Evolutionary conservation across 306 rosid species (phyloP).

Genomic region (Glycine tomentella): DNA sequence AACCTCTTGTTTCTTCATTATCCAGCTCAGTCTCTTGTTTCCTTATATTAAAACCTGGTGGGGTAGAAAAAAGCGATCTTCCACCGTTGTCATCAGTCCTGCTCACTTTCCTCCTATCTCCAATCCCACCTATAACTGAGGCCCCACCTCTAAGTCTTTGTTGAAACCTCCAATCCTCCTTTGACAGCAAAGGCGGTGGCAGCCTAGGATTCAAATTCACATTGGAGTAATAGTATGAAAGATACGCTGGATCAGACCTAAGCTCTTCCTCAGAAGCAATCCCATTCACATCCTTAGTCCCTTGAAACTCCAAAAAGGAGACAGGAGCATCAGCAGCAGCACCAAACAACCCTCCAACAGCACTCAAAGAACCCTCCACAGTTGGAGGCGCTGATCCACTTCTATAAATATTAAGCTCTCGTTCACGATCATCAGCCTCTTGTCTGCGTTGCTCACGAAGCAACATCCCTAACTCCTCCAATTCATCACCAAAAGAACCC

Average conservation of each 20-base stretch:
- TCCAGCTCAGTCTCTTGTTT: slow-evolving; percentile 66
- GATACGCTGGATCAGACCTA: slow-evolving; percentile 94
- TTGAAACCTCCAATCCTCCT: slow-evolving; percentile 87
- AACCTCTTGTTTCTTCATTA: slow-evolving; percentile 61
- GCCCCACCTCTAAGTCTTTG: slow-evolving; percentile 79
- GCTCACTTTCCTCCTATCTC: slow-evolving; percentile 77
- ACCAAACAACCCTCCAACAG: slow-evolving; percentile 76
- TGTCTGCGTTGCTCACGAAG: slow-evolving; percentile 82
- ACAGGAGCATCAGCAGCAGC: background rate
- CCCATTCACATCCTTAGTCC: slow-evolving; percentile 65
- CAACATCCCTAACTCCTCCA: slow-evolving; percentile 86
- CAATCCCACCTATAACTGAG: slow-evolving; percentile 81
- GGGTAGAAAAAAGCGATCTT: slow-evolving; percentile 68
- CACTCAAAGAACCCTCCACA: slow-evolving; percentile 84
- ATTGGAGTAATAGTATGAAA: slow-evolving; percentile 76
- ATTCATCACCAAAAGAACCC: slow-evolving; percentile 85
- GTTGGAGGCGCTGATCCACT: slow-evolving; percentile 98
- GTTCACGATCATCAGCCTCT: slow-evolving; percentile 76
- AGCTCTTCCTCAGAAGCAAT: slow-evolving; percentile 83
- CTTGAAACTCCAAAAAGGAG: slow-evolving; percentile 57
- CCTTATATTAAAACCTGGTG: slow-evolving; percentile 77
- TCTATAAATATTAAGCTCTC: slow-evolving; percentile 74
- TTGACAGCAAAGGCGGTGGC: slow-evolving; percentile 86
- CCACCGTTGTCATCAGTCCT: slow-evolving; percentile 64
- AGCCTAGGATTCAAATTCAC: slow-evolving; percentile 88